These are phyloP conservation scores for Inonotus hispidus DNA, from an alignment of 1,284 basidiomycete species.

Conservation along the genomic window DNA sequence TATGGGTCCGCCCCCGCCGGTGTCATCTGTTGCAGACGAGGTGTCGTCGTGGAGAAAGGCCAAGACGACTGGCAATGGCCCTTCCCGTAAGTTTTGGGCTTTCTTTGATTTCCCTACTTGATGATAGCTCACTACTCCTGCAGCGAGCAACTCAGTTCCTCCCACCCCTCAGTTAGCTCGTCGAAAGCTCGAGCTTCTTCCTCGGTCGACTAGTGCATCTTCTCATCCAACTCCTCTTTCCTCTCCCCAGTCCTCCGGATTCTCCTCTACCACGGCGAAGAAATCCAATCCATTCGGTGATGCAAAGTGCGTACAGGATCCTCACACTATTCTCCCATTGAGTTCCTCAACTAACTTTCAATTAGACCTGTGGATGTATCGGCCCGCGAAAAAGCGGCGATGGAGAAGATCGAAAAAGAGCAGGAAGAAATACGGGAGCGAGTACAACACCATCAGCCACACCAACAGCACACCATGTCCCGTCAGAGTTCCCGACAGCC, in stretches of 20 bases:
- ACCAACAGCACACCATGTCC: conserved; percentile 47
- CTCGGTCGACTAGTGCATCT: conserved; percentile 62
- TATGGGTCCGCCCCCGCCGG: conserved; percentile 38
- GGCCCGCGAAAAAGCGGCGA: conserved; percentile 69
- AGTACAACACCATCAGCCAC: conserved; percentile 19
- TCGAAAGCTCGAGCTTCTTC: conserved; percentile 77
- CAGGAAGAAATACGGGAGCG: conserved; percentile 51
- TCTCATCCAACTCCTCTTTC: conserved; percentile 65
- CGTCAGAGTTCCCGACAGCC: conserved; percentile 63
- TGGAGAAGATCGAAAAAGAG: conserved; percentile 64
- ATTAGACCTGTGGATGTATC: conserved; percentile 81
- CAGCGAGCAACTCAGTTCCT: conserved; percentile 68
- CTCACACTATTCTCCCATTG: neutral
- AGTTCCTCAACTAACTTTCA: neutral
- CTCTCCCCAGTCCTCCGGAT: conserved; percentile 59
- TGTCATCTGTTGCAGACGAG: conserved; percentile 38
- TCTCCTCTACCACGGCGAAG: conserved; percentile 29
- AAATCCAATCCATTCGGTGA: conserved; percentile 80
- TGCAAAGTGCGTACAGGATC: conserved; percentile 54
- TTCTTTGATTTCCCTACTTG: neutral
- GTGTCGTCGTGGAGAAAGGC: conserved; percentile 59
- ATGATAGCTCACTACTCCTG: conserved; percentile 10
- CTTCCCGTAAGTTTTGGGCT: conserved; percentile 51
- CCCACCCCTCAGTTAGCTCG: conserved; percentile 75
- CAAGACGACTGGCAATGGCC: conserved; percentile 40